Percentiles rank a stretch among this genome's conserved stretches.
Conservation (phyloP, 768 basidiomycete species). For the Suillus discolor region DNA sequence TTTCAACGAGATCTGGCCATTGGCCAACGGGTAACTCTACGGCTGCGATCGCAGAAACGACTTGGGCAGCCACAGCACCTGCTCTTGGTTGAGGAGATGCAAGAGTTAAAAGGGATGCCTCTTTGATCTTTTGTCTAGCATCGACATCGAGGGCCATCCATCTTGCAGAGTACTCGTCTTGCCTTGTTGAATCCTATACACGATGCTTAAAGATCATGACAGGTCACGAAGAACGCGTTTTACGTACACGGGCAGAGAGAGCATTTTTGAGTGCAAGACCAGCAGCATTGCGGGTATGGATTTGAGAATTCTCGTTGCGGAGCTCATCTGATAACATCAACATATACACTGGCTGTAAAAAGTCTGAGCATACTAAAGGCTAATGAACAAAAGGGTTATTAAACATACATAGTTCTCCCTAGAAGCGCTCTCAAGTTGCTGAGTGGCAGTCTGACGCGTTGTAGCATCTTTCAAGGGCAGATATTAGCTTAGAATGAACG, state of each 20-base stretch:
- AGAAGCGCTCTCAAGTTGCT: slow-evolving; percentile 84
- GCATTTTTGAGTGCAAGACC: slow-evolving; percentile 97
- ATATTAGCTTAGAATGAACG: slow-evolving; percentile 29
- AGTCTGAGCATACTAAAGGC: not conserved
- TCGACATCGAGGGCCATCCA: slow-evolving; percentile 79
- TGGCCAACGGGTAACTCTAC: slow-evolving; percentile 88
- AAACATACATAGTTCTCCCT: slow-evolving; percentile 85
- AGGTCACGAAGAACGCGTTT: slow-evolving; percentile 23
- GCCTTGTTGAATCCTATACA: slow-evolving; percentile 70
- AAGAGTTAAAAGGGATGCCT: slow-evolving; percentile 81
- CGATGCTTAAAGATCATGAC: slow-evolving; percentile 20
- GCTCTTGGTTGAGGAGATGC: slow-evolving; percentile 71
- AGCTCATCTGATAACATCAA: slow-evolving; percentile 86
- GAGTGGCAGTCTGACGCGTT: slow-evolving; percentile 90
- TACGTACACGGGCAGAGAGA: slow-evolving; percentile 82
- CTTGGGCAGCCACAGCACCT: slow-evolving; percentile 88
- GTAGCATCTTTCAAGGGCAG: slow-evolving; percentile 61
- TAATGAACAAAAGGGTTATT: slow-evolving; percentile 11
- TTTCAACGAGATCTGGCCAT: slow-evolving; percentile 90
- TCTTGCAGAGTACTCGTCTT: slow-evolving; percentile 72
- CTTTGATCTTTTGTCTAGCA: slow-evolving; percentile 82
- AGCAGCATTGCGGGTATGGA: slow-evolving; percentile 91
- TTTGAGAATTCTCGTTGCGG: slow-evolving; percentile 66
- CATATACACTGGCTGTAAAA: slow-evolving; percentile 84
- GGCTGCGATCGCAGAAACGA: slow-evolving; percentile 91